Conservation (phyloP, 2,329 filamentous ascomycete species). For the Ophiostoma sp. region DNA sequence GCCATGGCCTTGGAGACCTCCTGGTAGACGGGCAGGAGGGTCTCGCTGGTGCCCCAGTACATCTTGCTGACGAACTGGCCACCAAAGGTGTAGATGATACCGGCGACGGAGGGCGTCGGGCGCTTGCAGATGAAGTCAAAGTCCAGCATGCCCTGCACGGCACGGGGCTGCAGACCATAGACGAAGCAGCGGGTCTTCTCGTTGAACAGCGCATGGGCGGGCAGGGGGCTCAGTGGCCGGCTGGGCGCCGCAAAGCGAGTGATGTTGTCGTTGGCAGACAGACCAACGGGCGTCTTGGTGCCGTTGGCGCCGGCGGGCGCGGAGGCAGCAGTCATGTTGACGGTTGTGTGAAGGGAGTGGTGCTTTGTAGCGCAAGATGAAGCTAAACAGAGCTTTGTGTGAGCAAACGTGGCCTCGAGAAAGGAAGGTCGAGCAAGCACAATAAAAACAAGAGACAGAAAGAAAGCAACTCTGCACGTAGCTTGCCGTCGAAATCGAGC, state of each 20-base stretch:
- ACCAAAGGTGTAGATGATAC: conserved; percentile 99
- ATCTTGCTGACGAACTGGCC: conserved; percentile 99
- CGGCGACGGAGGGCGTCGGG: conserved; percentile 90
- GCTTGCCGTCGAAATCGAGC: neutral
- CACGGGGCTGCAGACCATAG: conserved; percentile 96
- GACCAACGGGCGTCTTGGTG: conserved; percentile 47
- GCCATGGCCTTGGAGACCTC: conserved; percentile 85
- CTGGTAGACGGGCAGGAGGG: conserved; percentile 97
- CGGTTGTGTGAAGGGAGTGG: conserved; percentile 17
- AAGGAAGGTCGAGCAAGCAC: neutral
- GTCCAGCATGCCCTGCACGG: conserved; percentile 91
- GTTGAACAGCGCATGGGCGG: conserved; percentile 92
- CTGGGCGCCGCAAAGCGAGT: conserved; percentile 91
- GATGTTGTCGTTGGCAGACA: conserved; percentile 97
- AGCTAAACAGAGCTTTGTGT: conserved; percentile 2
- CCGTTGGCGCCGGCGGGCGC: conserved; percentile 52
- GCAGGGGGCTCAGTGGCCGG: conserved; percentile 84
- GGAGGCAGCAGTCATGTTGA: conserved; percentile 56
- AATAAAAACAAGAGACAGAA: neutral
- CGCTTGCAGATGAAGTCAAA: conserved; percentile 99
- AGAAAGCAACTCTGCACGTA: neutral
- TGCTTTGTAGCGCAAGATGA: neutral
- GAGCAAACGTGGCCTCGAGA: conserved; percentile 13
- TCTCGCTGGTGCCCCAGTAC: conserved; percentile 99
- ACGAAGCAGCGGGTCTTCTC: conserved; percentile 99